phyloP scores from a whole-genome alignment of 768 basidiomycete species.

The Amanita thiersii region DNA sequence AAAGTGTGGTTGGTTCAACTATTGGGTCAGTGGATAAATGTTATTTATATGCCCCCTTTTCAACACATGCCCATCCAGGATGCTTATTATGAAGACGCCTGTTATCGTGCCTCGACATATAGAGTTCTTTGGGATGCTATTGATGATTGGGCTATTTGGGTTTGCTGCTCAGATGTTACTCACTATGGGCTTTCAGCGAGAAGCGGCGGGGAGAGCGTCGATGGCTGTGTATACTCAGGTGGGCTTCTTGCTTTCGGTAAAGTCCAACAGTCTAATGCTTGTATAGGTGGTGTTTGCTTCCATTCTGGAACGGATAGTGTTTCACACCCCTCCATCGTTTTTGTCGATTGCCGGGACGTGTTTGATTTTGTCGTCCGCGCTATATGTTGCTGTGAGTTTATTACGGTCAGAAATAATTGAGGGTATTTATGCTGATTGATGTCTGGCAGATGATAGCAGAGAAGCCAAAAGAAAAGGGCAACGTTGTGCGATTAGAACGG shows the following conservation, averaged over 20 bases:
- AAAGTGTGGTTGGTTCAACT: constrained; percentile 36
- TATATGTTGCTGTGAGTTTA: constrained; percentile 9
- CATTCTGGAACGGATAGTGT: constrained; percentile 6
- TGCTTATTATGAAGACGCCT: constrained; percentile 29
- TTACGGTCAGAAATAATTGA: not conserved
- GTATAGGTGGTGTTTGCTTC: constrained; percentile 7
- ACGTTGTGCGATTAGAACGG: not conserved
- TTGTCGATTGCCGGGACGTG: constrained; percentile 4
- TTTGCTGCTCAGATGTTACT: constrained; percentile 40
- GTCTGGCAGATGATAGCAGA: not conserved
- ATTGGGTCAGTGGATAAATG: constrained; percentile 21
- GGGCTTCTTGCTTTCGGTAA: not conserved
- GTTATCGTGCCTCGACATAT: constrained; percentile 35
- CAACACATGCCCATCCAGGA: constrained; percentile 22
- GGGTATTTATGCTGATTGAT: not conserved
- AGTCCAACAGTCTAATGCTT: not conserved
- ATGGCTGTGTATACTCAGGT: constrained; percentile 44
- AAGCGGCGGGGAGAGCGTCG: constrained; percentile 51
- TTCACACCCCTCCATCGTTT: constrained; percentile 5
- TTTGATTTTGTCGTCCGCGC: constrained; percentile 8
- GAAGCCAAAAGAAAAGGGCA: not conserved
- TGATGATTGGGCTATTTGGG: constrained; percentile 45
- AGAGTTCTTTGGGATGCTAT: constrained; percentile 36
- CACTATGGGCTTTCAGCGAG: constrained; percentile 45
- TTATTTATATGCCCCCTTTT: not conserved